phyloP scores from a whole-genome alignment of 768 basidiomycete genomes.

The Serendipita indica region DNA sequence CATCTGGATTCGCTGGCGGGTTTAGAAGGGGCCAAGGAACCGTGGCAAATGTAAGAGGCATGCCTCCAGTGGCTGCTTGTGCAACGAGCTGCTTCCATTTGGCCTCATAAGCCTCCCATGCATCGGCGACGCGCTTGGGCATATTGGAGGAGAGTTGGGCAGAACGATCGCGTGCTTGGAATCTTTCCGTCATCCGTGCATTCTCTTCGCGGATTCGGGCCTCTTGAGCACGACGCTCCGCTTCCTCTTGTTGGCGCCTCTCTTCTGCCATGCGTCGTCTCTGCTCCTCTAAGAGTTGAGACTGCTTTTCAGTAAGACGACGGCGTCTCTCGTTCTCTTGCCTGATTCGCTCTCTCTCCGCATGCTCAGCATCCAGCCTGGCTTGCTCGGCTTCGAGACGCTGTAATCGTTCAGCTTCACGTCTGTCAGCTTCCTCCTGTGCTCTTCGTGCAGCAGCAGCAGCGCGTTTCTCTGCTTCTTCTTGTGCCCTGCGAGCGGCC shows the following conservation, averaged over 20 bases:
- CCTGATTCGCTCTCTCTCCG: slow-evolving; percentile 24
- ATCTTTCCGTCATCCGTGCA: slow-evolving; percentile 14
- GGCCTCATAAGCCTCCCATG: slow-evolving; percentile 15
- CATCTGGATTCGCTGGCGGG: slow-evolving; percentile 9
- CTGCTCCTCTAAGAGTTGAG: slow-evolving; percentile 31
- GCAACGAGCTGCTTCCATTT: slow-evolving; percentile 12
- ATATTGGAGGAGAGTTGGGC: background rate
- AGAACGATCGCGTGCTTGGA: background rate
- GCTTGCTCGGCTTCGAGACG: slow-evolving; percentile 38
- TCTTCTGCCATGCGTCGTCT: slow-evolving; percentile 6
- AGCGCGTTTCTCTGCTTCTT: slow-evolving; percentile 42
- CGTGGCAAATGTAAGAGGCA: slow-evolving; percentile 5
- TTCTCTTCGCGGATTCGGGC: slow-evolving; percentile 10
- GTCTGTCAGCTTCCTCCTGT: slow-evolving; percentile 35
- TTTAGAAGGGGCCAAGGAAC: slow-evolving; percentile 12
- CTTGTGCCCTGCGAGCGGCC: slow-evolving; percentile 28
- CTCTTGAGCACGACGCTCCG: slow-evolving; percentile 14
- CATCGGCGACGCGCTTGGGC: slow-evolving; percentile 11
- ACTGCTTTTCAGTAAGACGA: slow-evolving; percentile 38
- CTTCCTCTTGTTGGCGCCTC: slow-evolving; percentile 11
- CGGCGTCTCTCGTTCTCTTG: slow-evolving; percentile 45
- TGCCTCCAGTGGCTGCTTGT: background rate
- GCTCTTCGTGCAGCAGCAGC: slow-evolving; percentile 46
- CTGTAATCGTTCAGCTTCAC: slow-evolving; percentile 37
- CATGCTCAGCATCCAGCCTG: slow-evolving; percentile 45